Conservation (phyloP, 352 stramenopile genomes). For the Globisporangium nagaii region DNA sequence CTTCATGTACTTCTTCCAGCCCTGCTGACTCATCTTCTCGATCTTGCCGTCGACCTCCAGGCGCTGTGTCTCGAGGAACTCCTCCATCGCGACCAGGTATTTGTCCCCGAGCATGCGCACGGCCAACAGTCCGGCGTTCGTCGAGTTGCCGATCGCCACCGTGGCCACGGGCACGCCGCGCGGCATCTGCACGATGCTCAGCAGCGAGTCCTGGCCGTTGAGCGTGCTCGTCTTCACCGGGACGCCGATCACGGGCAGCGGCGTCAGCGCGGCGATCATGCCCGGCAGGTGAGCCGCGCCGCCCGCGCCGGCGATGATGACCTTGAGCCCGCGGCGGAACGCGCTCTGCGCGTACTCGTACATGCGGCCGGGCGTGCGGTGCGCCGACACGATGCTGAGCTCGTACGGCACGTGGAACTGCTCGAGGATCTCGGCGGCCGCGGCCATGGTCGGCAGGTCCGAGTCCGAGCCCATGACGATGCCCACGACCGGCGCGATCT, state of each 20-base stretch:
- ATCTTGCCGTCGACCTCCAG: slow-evolving; percentile 92
- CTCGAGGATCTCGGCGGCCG: slow-evolving; percentile 93
- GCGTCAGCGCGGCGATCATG: slow-evolving; percentile 87
- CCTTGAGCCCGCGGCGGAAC: slow-evolving; percentile 83
- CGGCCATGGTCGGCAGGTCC: slow-evolving; percentile 96
- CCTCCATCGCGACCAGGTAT: slow-evolving; percentile 86
- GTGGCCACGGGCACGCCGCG: slow-evolving; percentile 96
- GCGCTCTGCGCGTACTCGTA: slow-evolving; percentile 93
- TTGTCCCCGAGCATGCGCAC: slow-evolving; percentile 91
- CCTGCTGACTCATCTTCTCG: slow-evolving; percentile 74
- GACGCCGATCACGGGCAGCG: slow-evolving; percentile 93
- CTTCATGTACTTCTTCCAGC: slow-evolving; percentile 90
- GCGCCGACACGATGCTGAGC: slow-evolving; percentile 97
- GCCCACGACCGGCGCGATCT: slow-evolving; percentile 46
- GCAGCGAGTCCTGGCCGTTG: slow-evolving; percentile 95
- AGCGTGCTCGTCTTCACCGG: slow-evolving; percentile 97
- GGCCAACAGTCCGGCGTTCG: slow-evolving; percentile 96
- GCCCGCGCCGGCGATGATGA: slow-evolving; percentile 94
- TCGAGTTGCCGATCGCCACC: slow-evolving; percentile 97
- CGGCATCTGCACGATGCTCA: slow-evolving; percentile 99
- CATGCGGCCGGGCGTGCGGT: slow-evolving; percentile 96
- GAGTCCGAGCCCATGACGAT: slow-evolving; percentile 94
- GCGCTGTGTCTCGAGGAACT: slow-evolving; percentile 91
- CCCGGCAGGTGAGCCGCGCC: slow-evolving; percentile 97
- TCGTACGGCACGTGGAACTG: slow-evolving; percentile 96